Conservation (phyloP, 2,329 filamentous ascomycete genomes). For the Onygenales sp. region DNA sequence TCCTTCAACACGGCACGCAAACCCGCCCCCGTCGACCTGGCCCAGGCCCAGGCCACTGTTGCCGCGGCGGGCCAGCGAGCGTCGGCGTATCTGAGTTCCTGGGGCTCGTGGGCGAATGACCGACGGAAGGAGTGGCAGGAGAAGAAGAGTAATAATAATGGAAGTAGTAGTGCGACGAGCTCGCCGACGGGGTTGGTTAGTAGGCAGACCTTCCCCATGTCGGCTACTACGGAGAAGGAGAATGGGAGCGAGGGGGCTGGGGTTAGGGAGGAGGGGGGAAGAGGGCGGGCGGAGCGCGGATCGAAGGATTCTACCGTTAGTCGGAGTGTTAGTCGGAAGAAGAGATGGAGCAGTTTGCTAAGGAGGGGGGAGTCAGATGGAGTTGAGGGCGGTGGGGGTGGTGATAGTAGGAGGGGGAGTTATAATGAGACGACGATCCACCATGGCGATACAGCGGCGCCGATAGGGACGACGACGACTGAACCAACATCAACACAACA, state of each 20-base stretch:
- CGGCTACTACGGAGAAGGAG: not conserved
- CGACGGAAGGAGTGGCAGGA: constrained; percentile 39
- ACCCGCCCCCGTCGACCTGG: constrained; percentile 37
- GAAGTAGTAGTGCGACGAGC: constrained; percentile 1
- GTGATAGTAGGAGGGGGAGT: not conserved
- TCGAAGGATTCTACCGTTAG: constrained; percentile 8
- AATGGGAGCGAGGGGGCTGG: not conserved
- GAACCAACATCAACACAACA: not conserved
- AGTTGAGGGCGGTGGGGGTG: not conserved
- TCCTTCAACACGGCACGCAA: constrained; percentile 23
- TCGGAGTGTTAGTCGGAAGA: constrained; percentile 15
- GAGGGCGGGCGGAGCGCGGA: constrained; percentile 21
- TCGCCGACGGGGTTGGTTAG: not conserved
- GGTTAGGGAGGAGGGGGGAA: not conserved
- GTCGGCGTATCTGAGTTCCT: constrained; percentile 54
- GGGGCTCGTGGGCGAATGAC: constrained; percentile 51
- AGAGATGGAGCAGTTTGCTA: constrained; percentile 30
- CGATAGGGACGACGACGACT: not conserved
- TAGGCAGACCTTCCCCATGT: not conserved
- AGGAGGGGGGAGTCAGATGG: constrained; percentile 12
- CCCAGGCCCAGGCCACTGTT: constrained; percentile 46
- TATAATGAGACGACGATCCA: not conserved
- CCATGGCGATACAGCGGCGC: too few relatives aligned
- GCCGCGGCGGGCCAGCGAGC: constrained; percentile 46
- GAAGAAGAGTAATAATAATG: constrained; percentile 17